phyloP scores from a whole-genome alignment of 768 basidiomycete genomes.

The Leccinum boreale region DNA sequence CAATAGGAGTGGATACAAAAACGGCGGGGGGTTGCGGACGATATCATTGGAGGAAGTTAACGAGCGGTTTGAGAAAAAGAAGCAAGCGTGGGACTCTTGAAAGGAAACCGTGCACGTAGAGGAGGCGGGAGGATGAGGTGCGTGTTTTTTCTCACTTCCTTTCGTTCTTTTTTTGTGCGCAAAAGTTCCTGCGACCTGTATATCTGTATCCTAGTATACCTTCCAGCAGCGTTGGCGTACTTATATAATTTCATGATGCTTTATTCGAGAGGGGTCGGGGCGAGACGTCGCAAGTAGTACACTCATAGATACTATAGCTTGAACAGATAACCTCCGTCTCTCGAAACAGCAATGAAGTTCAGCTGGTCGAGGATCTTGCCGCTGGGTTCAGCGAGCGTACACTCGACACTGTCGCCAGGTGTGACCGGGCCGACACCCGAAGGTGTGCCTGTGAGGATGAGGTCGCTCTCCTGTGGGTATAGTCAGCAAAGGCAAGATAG shows the following conservation, averaged over 20 bases:
- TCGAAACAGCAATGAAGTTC: conserved; percentile 59
- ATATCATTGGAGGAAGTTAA: conserved; percentile 28
- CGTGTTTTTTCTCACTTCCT: not conserved
- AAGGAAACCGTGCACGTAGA: not conserved
- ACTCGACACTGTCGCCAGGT: conserved; percentile 78
- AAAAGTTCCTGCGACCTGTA: not conserved
- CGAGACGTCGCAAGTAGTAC: not conserved
- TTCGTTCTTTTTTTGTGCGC: not conserved
- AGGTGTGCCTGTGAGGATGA: conserved; percentile 91
- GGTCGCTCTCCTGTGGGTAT: conserved; percentile 71
- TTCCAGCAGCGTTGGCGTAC: conserved; percentile 3
- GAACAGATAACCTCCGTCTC: conserved; percentile 71
- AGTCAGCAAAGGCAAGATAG: not conserved
- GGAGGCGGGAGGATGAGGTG: not conserved
- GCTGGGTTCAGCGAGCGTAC: conserved; percentile 53
- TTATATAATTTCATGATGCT: conserved; percentile 10
- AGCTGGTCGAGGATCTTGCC: conserved; percentile 60
- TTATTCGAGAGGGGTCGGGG: not conserved
- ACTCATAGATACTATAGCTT: conserved; percentile 15
- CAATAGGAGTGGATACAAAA: conserved; percentile 9
- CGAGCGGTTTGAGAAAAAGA: conserved; percentile 21
- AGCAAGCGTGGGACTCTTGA: conserved; percentile 16
- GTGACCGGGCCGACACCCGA: conserved; percentile 79
- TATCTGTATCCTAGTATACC: conserved; percentile 20
- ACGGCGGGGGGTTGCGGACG: conserved; percentile 19